Evolutionary conservation across 2,329 filamentous ascomycete genomes (phyloP).

Genomic region (Phaeophleospora eucalypticola): DNA sequence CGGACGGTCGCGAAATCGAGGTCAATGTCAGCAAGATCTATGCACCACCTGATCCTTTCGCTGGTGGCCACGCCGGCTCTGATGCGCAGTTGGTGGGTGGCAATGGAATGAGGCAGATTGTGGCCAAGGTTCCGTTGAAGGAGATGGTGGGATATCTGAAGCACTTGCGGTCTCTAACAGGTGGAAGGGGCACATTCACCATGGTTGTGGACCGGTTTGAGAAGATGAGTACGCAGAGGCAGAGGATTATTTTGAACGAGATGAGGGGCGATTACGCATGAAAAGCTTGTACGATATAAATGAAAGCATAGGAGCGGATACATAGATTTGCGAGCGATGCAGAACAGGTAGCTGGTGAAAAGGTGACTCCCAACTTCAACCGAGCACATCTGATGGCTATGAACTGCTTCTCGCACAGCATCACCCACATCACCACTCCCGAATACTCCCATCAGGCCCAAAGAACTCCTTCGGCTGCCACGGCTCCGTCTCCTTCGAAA

Average conservation of each 20-base stretch:
- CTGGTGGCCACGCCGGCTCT: conserved; percentile 16
- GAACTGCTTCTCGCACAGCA: too few species aligned
- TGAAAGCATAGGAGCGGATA: too few species aligned
- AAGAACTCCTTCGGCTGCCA: conserved; percentile 66
- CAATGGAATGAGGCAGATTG: conserved; percentile 52
- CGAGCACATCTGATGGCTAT: too few species aligned
- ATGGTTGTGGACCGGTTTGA: conserved; percentile 72
- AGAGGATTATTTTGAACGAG: conserved; percentile 50
- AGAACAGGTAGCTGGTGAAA: too few species aligned
- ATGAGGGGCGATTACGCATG: conserved; percentile 30
- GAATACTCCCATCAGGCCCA: conserved; percentile 61
- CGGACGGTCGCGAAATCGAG: conserved; percentile 44
- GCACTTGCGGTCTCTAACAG: conserved; percentile 81
- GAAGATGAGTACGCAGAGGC: conserved; percentile 58
- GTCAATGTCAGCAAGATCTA: conserved; percentile 70
- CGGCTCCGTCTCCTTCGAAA: conserved; percentile 55
- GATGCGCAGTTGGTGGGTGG: conserved; percentile 16
- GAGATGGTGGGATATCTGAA: conserved; percentile 96
- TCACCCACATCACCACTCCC: conserved; percentile 58
- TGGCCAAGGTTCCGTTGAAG: conserved; percentile 84
- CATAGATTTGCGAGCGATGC: too few species aligned
- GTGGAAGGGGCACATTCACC: conserved; percentile 73
- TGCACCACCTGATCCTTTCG: conserved; percentile 80
- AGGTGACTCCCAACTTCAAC: too few species aligned
- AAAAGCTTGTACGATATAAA: too few species aligned